Evolutionary conservation across 2,329 filamentous ascomycete genomes (phyloP).

Genomic region (Aspergillus sp.): DNA sequence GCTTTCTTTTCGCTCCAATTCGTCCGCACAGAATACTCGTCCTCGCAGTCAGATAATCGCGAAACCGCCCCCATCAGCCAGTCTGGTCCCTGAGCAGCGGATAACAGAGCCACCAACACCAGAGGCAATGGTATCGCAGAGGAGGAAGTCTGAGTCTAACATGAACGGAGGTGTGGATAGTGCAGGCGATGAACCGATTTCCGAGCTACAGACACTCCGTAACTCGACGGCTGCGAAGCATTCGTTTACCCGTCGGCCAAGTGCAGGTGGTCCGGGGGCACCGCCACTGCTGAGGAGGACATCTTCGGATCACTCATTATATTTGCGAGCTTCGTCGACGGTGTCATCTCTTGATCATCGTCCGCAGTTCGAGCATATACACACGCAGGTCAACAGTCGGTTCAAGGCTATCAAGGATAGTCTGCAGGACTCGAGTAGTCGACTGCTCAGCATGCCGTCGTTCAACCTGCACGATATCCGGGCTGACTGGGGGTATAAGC

Average conservation of each 20-base stretch:
- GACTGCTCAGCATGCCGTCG: constrained; percentile 48
- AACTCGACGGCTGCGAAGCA: constrained; percentile 24
- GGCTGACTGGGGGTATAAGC: constrained; percentile 29
- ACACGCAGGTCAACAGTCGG: constrained; percentile 79
- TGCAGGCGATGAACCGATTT: constrained; percentile 24
- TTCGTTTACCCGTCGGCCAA: constrained; percentile 26
- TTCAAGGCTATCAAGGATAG: constrained; percentile 88
- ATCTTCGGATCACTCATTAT: constrained; percentile 70
- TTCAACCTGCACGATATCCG: constrained; percentile 36
- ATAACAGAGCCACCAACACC: not conserved
- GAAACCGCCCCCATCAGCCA: constrained; percentile 9
- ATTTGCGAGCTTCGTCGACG: constrained; percentile 64
- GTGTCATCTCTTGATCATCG: constrained; percentile 82
- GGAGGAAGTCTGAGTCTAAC: not conserved
- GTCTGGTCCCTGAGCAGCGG: constrained; percentile 13
- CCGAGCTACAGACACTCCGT: constrained; percentile 25
- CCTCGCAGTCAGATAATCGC: not conserved
- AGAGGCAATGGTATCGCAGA: not conserved
- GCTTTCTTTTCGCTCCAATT: constrained; percentile 20
- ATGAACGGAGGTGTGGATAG: constrained; percentile 7
- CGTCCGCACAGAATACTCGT: constrained; percentile 25
- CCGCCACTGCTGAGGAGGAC: constrained; percentile 48
- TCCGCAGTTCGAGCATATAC: constrained; percentile 68
- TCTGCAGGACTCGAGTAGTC: constrained; percentile 71
- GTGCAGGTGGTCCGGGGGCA: constrained; percentile 12